Evolutionary conservation across 148 eudicot species (phyloP), one percentile per base, ranked within the genome.

Genomic region (Selenicereus undatus): DNA sequence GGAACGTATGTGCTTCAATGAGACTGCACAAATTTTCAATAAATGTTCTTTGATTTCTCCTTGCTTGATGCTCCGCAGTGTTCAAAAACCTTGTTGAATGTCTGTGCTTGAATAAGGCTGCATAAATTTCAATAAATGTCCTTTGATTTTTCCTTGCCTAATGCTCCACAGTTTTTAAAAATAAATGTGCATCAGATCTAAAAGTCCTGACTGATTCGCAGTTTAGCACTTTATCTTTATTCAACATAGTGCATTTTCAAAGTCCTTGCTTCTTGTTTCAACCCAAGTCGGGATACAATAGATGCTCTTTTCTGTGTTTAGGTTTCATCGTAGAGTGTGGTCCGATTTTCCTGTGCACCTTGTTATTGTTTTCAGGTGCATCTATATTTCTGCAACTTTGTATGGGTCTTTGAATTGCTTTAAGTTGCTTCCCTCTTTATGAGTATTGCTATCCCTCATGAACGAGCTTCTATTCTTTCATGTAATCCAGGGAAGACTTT

Each of bases 401-500:
- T 9, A 26, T 73, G 56, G 51, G 52, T 43, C 48, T 73, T 39
- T 64, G 69, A 52, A 36, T 30, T 20, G 56, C 29, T n/a, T 60
- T 56, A 18, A 10, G 39, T 42, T 56, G 54, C 22, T 54, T 45
- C 52, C 32, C 16, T 70, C 73, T 36, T 32, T 69, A 21, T 71
- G 12, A 74, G 17, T 26, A n/a, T 64, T 64, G 29, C 22, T 58
- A 51, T 76, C 50, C 74, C 8, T 71, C 32, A 22, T 62, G 69
- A 24, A 24, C 73, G 76, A 65, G n/a, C 30, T 36, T 62, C 18
- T 20, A 50, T 73, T 35, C 26, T 80, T 71, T 82, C 76, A 13
- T 69, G 39, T 76, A 39, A 62, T 76, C 26, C 76, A 95, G 99
- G 99, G 27, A 93, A 92, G 80, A 89, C 87, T 75, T 91, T 83